These are phyloP conservation scores for Teratosphaeria epicoccoides DNA, from an alignment of 2,329 filamentous ascomycete genomes.

Conservation along the genomic window DNA sequence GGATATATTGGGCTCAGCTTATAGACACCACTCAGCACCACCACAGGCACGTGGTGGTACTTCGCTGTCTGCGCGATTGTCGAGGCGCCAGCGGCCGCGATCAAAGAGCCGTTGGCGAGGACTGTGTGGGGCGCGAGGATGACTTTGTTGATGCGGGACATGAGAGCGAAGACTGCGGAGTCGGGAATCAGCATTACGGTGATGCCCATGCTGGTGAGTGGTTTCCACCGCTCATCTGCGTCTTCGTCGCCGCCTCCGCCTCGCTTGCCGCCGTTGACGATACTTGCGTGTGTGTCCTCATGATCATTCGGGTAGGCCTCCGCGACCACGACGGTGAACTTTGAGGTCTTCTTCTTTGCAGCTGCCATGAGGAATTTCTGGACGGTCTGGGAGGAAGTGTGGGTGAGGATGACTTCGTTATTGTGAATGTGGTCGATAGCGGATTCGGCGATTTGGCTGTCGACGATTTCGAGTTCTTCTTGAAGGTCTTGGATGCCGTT, in stretches of 20 bases:
- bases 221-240: constrained; percentile 57
- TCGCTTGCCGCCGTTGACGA: constrained; percentile 44
- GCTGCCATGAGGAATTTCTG: constrained; percentile 83
- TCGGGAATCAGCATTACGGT: constrained; percentile 77
- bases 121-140: constrained; percentile 81
- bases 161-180: constrained; percentile 79
- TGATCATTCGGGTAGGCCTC: constrained; percentile 63
- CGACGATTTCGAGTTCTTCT: constrained; percentile 85
- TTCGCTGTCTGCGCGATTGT: constrained; percentile 77
- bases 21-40: constrained; percentile 84
- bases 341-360: constrained; percentile 60
- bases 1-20: constrained; percentile 86
- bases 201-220: constrained; percentile 66
- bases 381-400: constrained; percentile 75
- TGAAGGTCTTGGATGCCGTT: constrained; percentile 92
- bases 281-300: constrained; percentile 49
- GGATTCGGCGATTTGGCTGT: constrained; percentile 82
- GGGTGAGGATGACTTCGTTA: constrained; percentile 82
- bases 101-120: constrained; percentile 74
- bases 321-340: constrained; percentile 81
- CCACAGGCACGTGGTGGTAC: constrained; percentile 70
- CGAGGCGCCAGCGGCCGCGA: constrained; percentile 73
- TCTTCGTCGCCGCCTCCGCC: constrained; percentile 31
- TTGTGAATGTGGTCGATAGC: constrained; percentile 88
- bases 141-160: constrained; percentile 92